Evolutionary conservation across 495 filamentous ascomycete genomes (phyloP).

Genomic region (Aspergillus cavernicola): DNA sequence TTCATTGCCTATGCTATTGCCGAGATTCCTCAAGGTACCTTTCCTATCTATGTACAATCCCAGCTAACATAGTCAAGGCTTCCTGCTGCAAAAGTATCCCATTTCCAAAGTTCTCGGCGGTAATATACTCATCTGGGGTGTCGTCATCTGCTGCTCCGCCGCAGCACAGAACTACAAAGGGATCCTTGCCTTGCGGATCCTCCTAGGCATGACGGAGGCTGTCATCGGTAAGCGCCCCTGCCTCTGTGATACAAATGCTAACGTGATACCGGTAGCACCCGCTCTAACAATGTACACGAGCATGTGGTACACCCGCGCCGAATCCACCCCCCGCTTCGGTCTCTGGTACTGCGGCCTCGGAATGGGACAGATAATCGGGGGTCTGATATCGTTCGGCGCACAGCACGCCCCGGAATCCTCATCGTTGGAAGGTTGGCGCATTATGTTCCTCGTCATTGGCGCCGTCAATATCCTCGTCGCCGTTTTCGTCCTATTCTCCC

Average conservation of each 20-base stretch:
- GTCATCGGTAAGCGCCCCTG: slow-evolving; percentile 39
- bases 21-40: slow-evolving; percentile 50
- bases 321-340: slow-evolving; percentile 58
- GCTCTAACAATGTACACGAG: slow-evolving; percentile 47
- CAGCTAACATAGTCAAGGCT: slow-evolving; percentile 7
- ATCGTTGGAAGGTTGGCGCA: slow-evolving; percentile 52
- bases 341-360: slow-evolving; percentile 67
- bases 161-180: slow-evolving; percentile 46
- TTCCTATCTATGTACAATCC: background rate
- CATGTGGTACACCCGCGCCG: slow-evolving; percentile 60
- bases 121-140: slow-evolving; percentile 55
- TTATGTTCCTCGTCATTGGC: slow-evolving; percentile 63
- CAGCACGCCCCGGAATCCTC: slow-evolving; percentile 44
- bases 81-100: slow-evolving; percentile 50
- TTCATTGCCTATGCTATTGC: slow-evolving; percentile 54
- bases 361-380: slow-evolving; percentile 59
- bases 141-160: slow-evolving; percentile 56
- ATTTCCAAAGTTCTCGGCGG: slow-evolving; percentile 53
- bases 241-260: background rate
- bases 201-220: slow-evolving; percentile 64
- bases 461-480: slow-evolving; percentile 51
- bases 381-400: slow-evolving; percentile 57
- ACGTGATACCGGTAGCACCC: slow-evolving; percentile 28
- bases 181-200: slow-evolving; percentile 48
- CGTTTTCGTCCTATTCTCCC: slow-evolving; percentile 44